These are phyloP conservation scores for Aspergillus nanangensis DNA, from an alignment of 495 filamentous ascomycete species.

Conservation along the genomic window DNA sequence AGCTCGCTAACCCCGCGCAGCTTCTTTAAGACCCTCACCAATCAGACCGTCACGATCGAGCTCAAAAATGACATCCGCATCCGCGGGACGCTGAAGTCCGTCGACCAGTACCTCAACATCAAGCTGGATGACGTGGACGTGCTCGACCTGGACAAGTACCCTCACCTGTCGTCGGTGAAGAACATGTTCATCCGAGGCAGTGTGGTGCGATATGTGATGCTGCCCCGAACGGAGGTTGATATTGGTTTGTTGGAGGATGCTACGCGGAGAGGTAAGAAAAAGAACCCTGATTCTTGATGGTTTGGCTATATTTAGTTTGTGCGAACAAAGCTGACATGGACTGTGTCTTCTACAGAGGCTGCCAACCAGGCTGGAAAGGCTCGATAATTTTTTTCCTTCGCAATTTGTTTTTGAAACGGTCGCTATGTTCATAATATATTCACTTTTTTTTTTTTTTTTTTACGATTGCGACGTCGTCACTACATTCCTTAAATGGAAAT, in stretches of 20 bases:
- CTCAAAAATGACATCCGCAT: constrained; percentile 99
- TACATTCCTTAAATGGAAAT: too few relatives aligned
- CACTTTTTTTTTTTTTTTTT: constrained; percentile 16
- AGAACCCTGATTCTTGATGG: too few relatives aligned
- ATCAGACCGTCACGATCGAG: constrained; percentile 93
- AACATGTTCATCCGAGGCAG: constrained; percentile 98
- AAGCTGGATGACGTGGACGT: constrained; percentile 94
- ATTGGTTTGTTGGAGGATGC: constrained; percentile 91
- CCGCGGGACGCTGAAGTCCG: constrained; percentile 87
- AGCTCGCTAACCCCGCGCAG: constrained; percentile 38
- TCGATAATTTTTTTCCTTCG: constrained; percentile 28
- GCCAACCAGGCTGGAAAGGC: constrained; percentile 49
- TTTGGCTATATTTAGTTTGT: too few relatives aligned
- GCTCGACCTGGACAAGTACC: constrained; percentile 85
- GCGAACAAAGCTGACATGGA: too few relatives aligned
- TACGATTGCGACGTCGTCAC: constrained; percentile 21
- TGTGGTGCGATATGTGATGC: constrained; percentile 91
- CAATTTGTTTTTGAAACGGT: too few relatives aligned
- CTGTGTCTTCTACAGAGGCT: constrained; percentile 49
- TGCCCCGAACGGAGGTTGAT: constrained; percentile 85
- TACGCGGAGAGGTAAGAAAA: constrained; percentile 88
- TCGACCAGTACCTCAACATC: constrained; percentile 98
- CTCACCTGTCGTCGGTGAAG: constrained; percentile 91
- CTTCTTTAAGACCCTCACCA: constrained; percentile 99
- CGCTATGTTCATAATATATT: neutral